A percentile compares a stretch with the other conserved stretches of the same genome.
Evolutionary conservation across 176 grass and related monocot species (phyloP).

Genomic region (Tuctoria greenei): DNA sequence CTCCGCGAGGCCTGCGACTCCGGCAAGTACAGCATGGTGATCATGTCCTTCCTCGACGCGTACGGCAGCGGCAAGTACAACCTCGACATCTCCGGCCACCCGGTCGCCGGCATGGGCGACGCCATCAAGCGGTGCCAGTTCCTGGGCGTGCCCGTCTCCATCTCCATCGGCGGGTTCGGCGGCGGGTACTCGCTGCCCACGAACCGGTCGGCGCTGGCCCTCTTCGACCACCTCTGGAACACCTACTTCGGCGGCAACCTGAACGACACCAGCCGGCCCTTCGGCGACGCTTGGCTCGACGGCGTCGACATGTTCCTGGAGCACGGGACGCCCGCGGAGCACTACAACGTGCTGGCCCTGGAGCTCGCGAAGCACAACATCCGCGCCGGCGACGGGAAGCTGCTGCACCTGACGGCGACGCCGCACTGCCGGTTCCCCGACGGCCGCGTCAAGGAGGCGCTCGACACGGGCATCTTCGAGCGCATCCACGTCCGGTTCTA

Average conservation of each 20-base stretch:
- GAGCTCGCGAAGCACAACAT: slow-evolving; percentile 32
- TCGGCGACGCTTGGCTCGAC: slow-evolving; percentile 32
- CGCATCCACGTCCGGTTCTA: slow-evolving; percentile 31
- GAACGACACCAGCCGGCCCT: background rate
- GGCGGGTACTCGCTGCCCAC: slow-evolving; percentile 3
- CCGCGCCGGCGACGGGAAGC: slow-evolving; percentile 6
- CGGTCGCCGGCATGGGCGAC: slow-evolving; percentile 12
- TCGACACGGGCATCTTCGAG: slow-evolving; percentile 19
- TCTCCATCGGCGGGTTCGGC: slow-evolving; percentile 34
- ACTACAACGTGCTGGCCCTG: slow-evolving; percentile 17
- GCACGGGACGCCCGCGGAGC: background rate
- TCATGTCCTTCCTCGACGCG: too few relatives aligned
- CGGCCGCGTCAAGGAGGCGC: background rate
- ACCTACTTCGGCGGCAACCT: slow-evolving; percentile 28
- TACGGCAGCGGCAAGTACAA: slow-evolving; percentile 17
- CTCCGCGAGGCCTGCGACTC: too few relatives aligned
- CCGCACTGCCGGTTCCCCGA: slow-evolving; percentile 6
- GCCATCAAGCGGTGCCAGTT: slow-evolving; percentile 41
- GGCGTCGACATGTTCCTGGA: slow-evolving; percentile 34
- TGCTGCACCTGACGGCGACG: slow-evolving; percentile 26
- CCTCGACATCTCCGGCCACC: slow-evolving; percentile 27
- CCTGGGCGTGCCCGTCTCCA: slow-evolving; percentile 4
- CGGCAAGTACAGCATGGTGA: too few relatives aligned
- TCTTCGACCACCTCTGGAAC: slow-evolving; percentile 36
- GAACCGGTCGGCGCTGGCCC: background rate